Percentiles rank a stretch among this genome's conserved stretches.
Evolutionary conservation across 192 early-diverging fungal species (phyloP).

Genomic region (Coemansia sp.): DNA sequence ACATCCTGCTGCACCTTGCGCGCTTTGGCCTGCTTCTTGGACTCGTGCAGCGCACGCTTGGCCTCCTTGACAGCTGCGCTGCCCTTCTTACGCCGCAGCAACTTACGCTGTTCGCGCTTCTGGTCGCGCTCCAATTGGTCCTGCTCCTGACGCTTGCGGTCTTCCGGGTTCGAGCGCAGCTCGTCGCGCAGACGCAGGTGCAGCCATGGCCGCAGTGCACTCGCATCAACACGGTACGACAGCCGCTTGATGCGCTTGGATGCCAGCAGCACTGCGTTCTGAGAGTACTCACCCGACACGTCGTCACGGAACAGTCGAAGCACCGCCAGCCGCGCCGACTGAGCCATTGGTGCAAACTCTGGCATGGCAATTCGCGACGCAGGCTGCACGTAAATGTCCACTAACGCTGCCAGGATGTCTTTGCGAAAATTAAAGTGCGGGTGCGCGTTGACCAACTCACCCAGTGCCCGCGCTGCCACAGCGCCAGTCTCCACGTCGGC

Average conservation of each 20-base stretch:
- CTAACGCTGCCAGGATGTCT: conserved; percentile 81
- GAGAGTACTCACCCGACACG: conserved; percentile 77
- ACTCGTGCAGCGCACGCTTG: conserved; percentile 59
- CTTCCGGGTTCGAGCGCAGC: conserved; percentile 56
- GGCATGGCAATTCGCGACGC: conserved; percentile 64
- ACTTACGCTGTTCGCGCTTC: conserved; percentile 30
- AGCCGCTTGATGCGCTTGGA: conserved; percentile 81
- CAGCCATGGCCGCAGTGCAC: conserved; percentile 70
- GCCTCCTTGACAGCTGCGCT: conserved; percentile 42
- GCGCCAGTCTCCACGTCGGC: conserved; percentile 52
- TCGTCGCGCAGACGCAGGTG: conserved; percentile 83
- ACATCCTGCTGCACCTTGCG: conserved; percentile 45
- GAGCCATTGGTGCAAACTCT: conserved; percentile 59
- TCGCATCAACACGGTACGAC: conserved; percentile 68
- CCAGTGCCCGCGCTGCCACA: conserved; percentile 77
- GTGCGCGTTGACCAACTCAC: conserved; percentile 72
- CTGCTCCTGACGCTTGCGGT: conserved; percentile 54
- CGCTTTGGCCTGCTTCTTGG: conserved; percentile 71
- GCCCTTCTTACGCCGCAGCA: conserved; percentile 38
- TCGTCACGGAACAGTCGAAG: conserved; percentile 79
- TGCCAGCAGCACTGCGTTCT: conserved; percentile 84
- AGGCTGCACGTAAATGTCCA: conserved; percentile 57
- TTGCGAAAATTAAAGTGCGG: conserved; percentile 96
- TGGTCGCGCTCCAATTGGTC: conserved; percentile 56
- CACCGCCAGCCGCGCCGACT: conserved; percentile 73